Base-by-base conservation (phyloP, 106 monocot species). In the Cymbidium sinense region DNA sequence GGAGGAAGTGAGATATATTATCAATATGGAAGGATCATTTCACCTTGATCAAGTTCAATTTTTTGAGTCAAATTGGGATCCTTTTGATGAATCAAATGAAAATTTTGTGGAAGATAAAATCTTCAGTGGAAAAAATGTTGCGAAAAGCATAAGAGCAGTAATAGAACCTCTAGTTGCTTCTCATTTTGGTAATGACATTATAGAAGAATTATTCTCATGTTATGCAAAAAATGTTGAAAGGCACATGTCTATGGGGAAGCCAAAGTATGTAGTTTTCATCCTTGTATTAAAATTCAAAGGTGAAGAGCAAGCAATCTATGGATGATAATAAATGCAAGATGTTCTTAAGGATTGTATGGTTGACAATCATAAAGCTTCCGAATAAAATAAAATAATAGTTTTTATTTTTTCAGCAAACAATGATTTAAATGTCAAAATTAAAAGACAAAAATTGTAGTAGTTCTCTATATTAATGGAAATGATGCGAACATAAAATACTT, bases 131-230 rank as follows among this genome's bases (percentile, higher is more conserved):
- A 4, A 55, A 74, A 82, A 84, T 78, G 65, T 77, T 12, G 83
- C 80, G n/a, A 85, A 37, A 34, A 58, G 39, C 47, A 80, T 82
- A 44, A 83, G 84, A 70, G 80, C 87, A 23, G 84, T 86, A 19
- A 0, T 79, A 1, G 85, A 84, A 35, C 86, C 90, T 10, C 50
- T 91, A 18, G 73, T 88, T 54, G 33, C 35, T 3, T 29, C 34
- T 13, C 85, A 91, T 8, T 91, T 91, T 75, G 87, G 87, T 11
- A 77, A 77, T 11, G 73, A 3, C 4, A 82, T 87, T n/a, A 62
- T 91, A n/a, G 86, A 84, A 20, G 77, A 69, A 0, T 33, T 90
- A 7, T 90, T 84, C 50, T 64, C 79, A 41, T 77, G 83, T 50
- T 84, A 50, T 70, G 39, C 84, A 20, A 52, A 65, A 0, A 79